Evolutionary conservation across 2,329 filamentous ascomycete species (phyloP).

Genomic region (Colletotrichum destructivum): DNA sequence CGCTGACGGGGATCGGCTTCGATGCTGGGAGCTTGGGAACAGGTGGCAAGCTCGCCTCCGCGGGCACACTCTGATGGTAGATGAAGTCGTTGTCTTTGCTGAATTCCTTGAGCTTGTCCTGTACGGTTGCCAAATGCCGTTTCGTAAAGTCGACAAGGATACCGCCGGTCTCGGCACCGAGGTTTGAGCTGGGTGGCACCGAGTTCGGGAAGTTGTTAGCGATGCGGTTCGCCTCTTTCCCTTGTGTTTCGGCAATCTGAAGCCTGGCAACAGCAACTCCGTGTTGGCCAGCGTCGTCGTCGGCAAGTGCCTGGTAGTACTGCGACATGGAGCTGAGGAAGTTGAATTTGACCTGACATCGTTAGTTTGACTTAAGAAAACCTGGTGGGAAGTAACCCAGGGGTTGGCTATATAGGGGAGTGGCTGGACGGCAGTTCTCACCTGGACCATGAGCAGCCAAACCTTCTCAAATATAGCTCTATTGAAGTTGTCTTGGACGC

Average conservation of each 20-base stretch:
- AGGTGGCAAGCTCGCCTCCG: conserved; percentile 83
- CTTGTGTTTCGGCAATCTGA: conserved; percentile 83
- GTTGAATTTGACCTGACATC: conserved; percentile 78
- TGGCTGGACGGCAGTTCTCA: conserved; percentile 55
- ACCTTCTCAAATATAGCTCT: conserved; percentile 95
- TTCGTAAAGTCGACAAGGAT: conserved; percentile 86
- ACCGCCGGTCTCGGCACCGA: conserved; percentile 83
- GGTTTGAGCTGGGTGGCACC: conserved; percentile 84
- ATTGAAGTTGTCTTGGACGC: conserved; percentile 91
- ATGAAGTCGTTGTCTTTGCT: conserved; percentile 98
- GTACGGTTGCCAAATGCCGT: conserved; percentile 83
- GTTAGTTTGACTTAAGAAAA: conserved; percentile 35
- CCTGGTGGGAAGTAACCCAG: not conserved
- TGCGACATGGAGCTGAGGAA: conserved; percentile 90
- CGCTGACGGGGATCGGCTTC: conserved; percentile 96
- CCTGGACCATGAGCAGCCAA: conserved; percentile 88
- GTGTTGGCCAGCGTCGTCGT: conserved; percentile 90
- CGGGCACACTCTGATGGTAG: conserved; percentile 93
- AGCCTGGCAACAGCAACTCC: conserved; percentile 88
- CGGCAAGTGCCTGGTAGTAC: conserved; percentile 92
- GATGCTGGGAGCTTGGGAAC: conserved; percentile 94
- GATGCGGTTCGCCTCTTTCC: conserved; percentile 82
- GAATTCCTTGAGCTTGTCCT: conserved; percentile 83
- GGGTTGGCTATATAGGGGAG: not conserved
- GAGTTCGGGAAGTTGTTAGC: conserved; percentile 86